phyloP scores from a whole-genome alignment of 2,329 filamentous ascomycete genomes.

The Exserohilum rostratum region DNA sequence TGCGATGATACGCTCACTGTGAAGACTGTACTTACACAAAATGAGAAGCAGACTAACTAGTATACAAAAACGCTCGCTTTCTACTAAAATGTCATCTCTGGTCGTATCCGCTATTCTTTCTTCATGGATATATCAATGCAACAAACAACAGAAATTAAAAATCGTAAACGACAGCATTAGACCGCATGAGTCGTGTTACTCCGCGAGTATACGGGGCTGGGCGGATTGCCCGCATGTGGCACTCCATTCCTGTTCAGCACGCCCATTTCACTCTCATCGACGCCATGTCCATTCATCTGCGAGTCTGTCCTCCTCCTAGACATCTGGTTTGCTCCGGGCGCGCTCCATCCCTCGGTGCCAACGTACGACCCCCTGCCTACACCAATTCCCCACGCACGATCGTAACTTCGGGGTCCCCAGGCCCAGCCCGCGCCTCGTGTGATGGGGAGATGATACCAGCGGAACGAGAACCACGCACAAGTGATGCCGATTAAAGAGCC shows the following conservation, averaged over 20 bases:
- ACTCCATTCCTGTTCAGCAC: constrained; percentile 9
- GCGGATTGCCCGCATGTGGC: constrained; percentile 7
- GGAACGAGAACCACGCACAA: constrained; percentile 75
- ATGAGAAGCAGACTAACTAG: too few relatives aligned
- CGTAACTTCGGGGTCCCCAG: constrained; percentile 77
- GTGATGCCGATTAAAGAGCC: constrained; percentile 79
- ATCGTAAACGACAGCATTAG: neutral
- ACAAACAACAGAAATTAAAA: neutral
- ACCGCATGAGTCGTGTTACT: neutral
- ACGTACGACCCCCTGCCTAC: constrained; percentile 61
- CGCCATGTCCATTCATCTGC: constrained; percentile 2
- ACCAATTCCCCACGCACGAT: constrained; percentile 79
- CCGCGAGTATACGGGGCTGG: neutral
- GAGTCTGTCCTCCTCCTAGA: constrained; percentile 7
- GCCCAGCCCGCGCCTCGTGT: constrained; percentile 82
- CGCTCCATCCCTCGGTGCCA: constrained; percentile 54
- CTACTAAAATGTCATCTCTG: neutral
- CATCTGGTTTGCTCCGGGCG: constrained; percentile 16
- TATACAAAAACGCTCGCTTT: neutral
- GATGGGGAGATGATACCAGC: constrained; percentile 85
- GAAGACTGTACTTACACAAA: too few relatives aligned
- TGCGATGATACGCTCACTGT: too few relatives aligned
- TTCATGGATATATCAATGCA: too few relatives aligned
- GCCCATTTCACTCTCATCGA: constrained; percentile 13
- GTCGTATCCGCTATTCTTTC: too few relatives aligned